A percentile compares a stretch with the other conserved stretches of the same genome.
phyloP scores from a whole-genome alignment of 2,329 filamentous ascomycete species.

The Hypoxylon sp. region DNA sequence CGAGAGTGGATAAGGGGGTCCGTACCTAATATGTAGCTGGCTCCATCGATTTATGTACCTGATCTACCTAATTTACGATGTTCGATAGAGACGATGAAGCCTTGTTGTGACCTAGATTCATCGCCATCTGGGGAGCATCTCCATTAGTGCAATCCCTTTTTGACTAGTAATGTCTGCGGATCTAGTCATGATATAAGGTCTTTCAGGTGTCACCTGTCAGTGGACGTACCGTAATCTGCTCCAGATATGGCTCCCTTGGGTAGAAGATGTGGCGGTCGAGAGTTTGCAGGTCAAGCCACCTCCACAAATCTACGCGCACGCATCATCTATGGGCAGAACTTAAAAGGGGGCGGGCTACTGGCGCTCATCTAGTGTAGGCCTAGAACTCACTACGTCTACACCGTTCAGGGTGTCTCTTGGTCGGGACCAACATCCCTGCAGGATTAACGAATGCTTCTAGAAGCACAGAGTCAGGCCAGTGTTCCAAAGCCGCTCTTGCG shows the following conservation, averaged over 20 bases:
- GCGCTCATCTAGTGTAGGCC: background rate
- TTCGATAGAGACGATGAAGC: background rate
- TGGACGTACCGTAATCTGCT: background rate
- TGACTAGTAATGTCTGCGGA: background rate
- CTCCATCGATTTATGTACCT: background rate
- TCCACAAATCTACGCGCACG: background rate
- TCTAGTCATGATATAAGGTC: background rate
- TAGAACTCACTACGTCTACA: background rate
- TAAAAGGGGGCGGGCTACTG: background rate
- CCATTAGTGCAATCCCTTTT: background rate
- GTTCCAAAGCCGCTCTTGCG: background rate
- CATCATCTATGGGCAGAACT: background rate
- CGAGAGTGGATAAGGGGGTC: background rate
- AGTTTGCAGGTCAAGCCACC: background rate
- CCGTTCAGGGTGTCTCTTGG: background rate
- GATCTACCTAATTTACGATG: background rate
- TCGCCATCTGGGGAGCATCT: background rate
- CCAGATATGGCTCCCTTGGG: background rate
- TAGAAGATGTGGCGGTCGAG: background rate
- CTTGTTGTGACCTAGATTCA: background rate
- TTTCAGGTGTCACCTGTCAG: background rate
- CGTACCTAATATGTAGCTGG: background rate
- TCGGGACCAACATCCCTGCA: background rate
- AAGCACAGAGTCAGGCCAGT: slow-evolving; percentile 7
- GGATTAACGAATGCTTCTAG: background rate